Conservation (phyloP, 169 alveolate species). For the Plasmodium vivax region DNA sequence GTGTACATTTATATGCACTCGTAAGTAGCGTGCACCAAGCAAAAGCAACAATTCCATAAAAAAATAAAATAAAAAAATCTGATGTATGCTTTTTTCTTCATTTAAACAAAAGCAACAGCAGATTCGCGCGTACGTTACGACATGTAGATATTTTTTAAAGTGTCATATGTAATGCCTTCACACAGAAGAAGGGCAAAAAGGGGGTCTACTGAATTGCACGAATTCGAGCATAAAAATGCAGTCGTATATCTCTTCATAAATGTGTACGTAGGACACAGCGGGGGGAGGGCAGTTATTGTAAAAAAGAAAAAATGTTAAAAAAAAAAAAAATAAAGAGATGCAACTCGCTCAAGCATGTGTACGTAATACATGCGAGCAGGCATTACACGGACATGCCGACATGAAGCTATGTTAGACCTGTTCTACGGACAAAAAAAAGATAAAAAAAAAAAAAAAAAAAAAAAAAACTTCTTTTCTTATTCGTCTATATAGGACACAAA, state of each 20-base stretch:
- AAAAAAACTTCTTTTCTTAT: not conserved
- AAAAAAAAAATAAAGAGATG: not conserved
- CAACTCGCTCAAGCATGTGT: not conserved
- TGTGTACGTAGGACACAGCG: not conserved
- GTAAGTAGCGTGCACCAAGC: not conserved
- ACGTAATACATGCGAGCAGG: not conserved
- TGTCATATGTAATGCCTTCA: not conserved
- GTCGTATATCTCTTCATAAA: not conserved
- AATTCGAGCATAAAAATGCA: not conserved
- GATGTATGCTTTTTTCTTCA: not conserved
- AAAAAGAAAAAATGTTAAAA: not conserved
- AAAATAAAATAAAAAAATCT: slow-evolving; percentile 2
- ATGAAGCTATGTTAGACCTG: not conserved
- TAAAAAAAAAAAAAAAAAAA: not conserved
- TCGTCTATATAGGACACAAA: not conserved
- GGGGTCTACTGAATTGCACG: not conserved
- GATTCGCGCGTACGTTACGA: not conserved
- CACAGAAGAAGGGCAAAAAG: not conserved
- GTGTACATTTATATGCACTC: not conserved
- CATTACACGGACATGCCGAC: not conserved
- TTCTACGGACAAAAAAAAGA: not conserved
- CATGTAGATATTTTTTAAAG: not conserved
- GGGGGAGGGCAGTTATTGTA: not conserved
- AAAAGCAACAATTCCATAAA: not conserved
- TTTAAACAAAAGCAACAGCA: not conserved